phyloP scores from a whole-genome alignment of 306 rosid genomes.

The Vigna trinervia region DNA sequence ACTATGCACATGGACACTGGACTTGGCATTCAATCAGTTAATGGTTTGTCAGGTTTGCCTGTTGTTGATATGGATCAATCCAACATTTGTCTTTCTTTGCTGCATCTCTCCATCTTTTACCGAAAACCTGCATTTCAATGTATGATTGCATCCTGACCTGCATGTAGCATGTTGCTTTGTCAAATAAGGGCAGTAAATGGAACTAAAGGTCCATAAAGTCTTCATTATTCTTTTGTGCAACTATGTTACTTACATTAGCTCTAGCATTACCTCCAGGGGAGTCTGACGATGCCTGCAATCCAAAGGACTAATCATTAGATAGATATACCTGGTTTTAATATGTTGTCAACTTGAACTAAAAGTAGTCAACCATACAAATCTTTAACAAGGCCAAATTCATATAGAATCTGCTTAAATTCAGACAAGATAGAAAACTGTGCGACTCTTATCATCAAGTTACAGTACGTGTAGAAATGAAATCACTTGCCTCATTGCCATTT shows the following conservation, averaged over 20 bases:
- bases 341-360: conserved; percentile 21
- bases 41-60: conserved; percentile 38
- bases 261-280: conserved; percentile 52
- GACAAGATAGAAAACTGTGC: conserved; percentile 5
- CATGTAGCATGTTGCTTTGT: conserved; percentile 28
- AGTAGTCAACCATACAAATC: background rate
- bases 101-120: conserved; percentile 56
- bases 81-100: conserved; percentile 56
- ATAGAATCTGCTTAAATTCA: background rate
- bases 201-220: background rate
- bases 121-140: conserved; percentile 56
- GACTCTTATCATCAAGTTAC: background rate
- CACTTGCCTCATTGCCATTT: conserved; percentile 64
- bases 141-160: conserved; percentile 65
- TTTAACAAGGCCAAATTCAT: conserved; percentile 4
- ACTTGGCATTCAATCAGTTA: conserved; percentile 26
- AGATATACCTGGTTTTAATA: conserved; percentile 18
- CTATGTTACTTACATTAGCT: conserved; percentile 55
- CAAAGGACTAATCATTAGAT: conserved; percentile 28
- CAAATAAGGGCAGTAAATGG: conserved; percentile 25
- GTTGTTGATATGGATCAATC: conserved; percentile 63
- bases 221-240: background rate
- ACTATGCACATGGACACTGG: conserved; percentile 26
- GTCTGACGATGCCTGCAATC: conserved; percentile 54
- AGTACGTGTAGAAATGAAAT: conserved; percentile 8